These are phyloP conservation scores for Emergomyces pasteurianus DNA, from an alignment of 2,329 filamentous ascomycete species.

Conservation along the genomic window DNA sequence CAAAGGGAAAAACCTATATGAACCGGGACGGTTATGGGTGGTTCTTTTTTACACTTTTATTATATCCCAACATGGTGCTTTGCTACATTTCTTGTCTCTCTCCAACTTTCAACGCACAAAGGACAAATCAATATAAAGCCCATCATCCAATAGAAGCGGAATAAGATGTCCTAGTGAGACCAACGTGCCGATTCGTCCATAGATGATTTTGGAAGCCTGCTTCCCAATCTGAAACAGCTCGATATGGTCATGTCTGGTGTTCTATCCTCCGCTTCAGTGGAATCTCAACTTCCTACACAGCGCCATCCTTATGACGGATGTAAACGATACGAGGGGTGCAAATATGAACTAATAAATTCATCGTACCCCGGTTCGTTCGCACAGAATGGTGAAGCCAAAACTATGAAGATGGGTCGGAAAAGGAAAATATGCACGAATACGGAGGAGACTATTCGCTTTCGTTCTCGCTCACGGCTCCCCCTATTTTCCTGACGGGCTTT, in stretches of 20 bases:
- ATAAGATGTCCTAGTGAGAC: neutral
- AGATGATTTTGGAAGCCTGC: neutral
- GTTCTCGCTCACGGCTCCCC: too few relatives aligned
- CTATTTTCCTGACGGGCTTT: too few relatives aligned
- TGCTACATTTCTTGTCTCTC: too few relatives aligned
- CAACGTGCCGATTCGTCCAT: neutral
- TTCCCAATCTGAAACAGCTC: neutral
- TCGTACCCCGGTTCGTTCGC: neutral
- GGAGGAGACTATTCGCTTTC: too few relatives aligned
- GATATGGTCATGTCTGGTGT: neutral
- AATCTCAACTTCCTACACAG: neutral
- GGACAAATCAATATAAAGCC: neutral
- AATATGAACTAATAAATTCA: neutral
- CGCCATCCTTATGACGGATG: neutral
- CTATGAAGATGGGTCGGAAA: too few relatives aligned
- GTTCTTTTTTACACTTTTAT: neutral
- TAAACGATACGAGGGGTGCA: neutral
- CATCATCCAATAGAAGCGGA: neutral
- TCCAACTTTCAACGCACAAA: neutral
- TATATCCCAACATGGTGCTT: neutral
- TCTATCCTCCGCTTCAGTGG: neutral
- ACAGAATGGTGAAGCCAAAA: neutral
- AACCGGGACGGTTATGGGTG: neutral
- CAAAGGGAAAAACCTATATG: neutral
- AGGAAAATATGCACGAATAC: too few relatives aligned